Base-by-base conservation (phyloP, 495 filamentous ascomycete genomes). In the Aspergillus nidulans region DNA sequence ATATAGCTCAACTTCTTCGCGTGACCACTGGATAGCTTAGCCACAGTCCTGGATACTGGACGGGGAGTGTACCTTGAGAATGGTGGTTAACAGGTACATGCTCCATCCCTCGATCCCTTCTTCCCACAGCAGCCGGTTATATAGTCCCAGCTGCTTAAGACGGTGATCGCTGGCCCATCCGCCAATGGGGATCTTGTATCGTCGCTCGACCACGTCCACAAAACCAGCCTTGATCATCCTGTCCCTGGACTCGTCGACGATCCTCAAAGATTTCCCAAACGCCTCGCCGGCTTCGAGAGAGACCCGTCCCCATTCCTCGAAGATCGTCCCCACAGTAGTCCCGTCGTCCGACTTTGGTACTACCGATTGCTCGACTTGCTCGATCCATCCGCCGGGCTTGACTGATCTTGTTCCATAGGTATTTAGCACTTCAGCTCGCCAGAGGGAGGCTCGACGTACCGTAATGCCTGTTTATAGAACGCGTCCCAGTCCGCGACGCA, bases 311-410 rank as follows among this genome's bases (percentile, higher is more conserved):
- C 55, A 62, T 40, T 57, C 45, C 21, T 20, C 18, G 10, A 57
- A 50, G 10, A 43, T 38, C 8, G 57, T 39, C 10, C 49, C 55
- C 1, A 45, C 12, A 6, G 56, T 16, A 5, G 51, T 62, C 3
- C 58, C 58, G 47, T 69, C 67, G 49, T 65, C 64, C 23, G 71
- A 57, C n/a, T 59, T 67, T 1, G 63, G 63, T 0, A 57, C 62
- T 20, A 69, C 58, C 15, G 66, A 63, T 23, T 61, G 66, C 30
- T 77, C 74, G 40, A 64, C 60, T 10, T 75, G 61, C 56, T 78
- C 75, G 26, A 73, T 52, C 58, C 66, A 76, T 3, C 74, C 75
- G 7, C 69, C 72, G 1, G 74, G 71, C n/a, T 68, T 65, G 1
- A 76, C 60, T 42, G 73, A 65, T 13, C 21, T 43, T 46, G 1